phyloP scores from a whole-genome alignment of 73 alveolate species.

The Paraurostyla sp. region DNA sequence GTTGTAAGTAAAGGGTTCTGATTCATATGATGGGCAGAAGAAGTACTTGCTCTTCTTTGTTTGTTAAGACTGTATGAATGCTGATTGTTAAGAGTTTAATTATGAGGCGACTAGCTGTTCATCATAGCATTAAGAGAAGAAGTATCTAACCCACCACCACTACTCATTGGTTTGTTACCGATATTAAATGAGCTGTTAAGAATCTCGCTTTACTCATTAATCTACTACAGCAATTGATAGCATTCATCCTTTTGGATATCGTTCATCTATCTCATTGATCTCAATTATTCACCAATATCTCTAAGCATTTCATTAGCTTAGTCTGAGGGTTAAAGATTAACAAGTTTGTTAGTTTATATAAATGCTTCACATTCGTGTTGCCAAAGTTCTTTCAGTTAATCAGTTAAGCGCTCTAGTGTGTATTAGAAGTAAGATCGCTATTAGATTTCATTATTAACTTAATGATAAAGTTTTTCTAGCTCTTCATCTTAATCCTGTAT shows the following conservation, averaged over 20 bases:
- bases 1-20: too few relatives aligned
- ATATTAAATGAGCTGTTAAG: too few relatives aligned
- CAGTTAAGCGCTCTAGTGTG: background rate
- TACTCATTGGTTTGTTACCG: too few relatives aligned
- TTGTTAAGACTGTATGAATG: too few relatives aligned
- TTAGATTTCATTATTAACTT: slow-evolving; percentile 6
- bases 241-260: slow-evolving; percentile 12
- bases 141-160: too few relatives aligned
- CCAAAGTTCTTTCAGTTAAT: slow-evolving; percentile 4
- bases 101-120: too few relatives aligned
- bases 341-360: background rate
- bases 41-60: too few relatives aligned
- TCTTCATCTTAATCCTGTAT: background rate
- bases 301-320: background rate
- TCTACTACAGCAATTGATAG: background rate
- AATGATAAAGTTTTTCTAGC: background rate
- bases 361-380: slow-evolving; percentile 46
- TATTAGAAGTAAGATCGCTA: slow-evolving; percentile 2
- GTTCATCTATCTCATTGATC: background rate
- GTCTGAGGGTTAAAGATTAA: background rate
- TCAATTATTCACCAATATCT: slow-evolving; percentile 3
- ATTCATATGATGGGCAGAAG: too few relatives aligned
- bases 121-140: too few relatives aligned
- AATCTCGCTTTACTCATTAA: slow-evolving; percentile 12
- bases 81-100: too few relatives aligned